phyloP scores from a whole-genome alignment of 2,329 filamentous ascomycete genomes.

The Passalora sequoiae region DNA sequence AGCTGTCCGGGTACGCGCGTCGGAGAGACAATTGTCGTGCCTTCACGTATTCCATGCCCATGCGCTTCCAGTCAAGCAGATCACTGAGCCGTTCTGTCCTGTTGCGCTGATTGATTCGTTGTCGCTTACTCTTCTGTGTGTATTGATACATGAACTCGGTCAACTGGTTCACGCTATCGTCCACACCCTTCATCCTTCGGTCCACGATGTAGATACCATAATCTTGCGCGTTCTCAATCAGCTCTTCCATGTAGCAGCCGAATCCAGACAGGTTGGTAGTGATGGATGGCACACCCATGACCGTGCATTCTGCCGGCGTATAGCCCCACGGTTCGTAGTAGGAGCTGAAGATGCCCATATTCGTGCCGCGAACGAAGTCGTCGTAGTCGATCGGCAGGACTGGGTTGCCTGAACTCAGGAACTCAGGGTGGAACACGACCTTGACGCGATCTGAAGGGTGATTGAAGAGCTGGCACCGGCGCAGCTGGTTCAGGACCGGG shows the following conservation, averaged over 20 bases:
- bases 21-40: constrained; percentile 86
- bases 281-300: constrained; percentile 98
- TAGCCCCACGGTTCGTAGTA: constrained; percentile 99
- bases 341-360: constrained; percentile 90
- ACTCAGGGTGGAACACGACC: constrained; percentile 96
- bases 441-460: constrained; percentile 92
- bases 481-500: constrained; percentile 90
- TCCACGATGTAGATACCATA: constrained; percentile 99
- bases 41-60: constrained; percentile 99
- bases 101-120: constrained; percentile 98
- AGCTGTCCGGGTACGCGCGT: constrained; percentile 84
- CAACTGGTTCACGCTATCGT: constrained; percentile 95
- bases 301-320: constrained; percentile 94
- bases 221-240: constrained; percentile 96
- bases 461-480: constrained; percentile 95
- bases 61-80: constrained; percentile 95
- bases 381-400: constrained; percentile 95
- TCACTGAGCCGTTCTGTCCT: constrained; percentile 92
- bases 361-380: constrained; percentile 94
- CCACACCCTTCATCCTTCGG: constrained; percentile 87
- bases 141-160: constrained; percentile 92
- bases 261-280: constrained; percentile 97
- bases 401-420: constrained; percentile 90
- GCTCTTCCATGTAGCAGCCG: constrained; percentile 98
- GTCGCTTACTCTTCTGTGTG: constrained; percentile 82